Percentiles rank a stretch among this genome's conserved stretches.
These are phyloP conservation scores for Cladosporium sp. DNA, from an alignment of 2,329 filamentous ascomycete genomes.

Conservation along the genomic window DNA sequence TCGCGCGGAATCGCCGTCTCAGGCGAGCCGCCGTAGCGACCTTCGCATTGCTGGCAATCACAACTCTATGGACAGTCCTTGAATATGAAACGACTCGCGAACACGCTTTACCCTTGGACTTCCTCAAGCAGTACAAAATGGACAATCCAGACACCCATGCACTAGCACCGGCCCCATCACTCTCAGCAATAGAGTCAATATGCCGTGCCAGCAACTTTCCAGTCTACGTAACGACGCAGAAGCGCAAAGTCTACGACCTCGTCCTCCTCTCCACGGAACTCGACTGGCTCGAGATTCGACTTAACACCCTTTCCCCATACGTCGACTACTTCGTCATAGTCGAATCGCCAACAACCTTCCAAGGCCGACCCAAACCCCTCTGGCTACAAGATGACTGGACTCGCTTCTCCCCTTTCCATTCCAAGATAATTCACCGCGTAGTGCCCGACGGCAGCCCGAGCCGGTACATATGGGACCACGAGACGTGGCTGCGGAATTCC, in stretches of 20 bases:
- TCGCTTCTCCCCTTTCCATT: conserved; percentile 9
- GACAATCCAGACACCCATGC: not conserved
- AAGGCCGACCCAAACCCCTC: conserved; percentile 6
- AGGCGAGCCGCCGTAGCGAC: not conserved
- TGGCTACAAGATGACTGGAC: conserved; percentile 9
- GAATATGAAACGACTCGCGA: not conserved
- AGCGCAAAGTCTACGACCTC: conserved; percentile 57
- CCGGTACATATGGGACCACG: conserved; percentile 13
- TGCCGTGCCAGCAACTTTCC: conserved; percentile 18
- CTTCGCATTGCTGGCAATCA: not conserved
- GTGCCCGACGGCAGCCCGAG: conserved; percentile 12
- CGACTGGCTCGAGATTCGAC: conserved; percentile 62
- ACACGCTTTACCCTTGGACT: not conserved
- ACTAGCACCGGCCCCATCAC: no score
- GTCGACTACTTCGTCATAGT: conserved; percentile 15
- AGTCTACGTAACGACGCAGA: conserved; percentile 5
- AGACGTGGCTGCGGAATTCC: conserved; percentile 13
- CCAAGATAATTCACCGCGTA: conserved; percentile 12
- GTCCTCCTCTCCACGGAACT: conserved; percentile 61
- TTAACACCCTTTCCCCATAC: conserved; percentile 51
- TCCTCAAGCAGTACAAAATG: no score
- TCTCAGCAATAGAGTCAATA: no score
- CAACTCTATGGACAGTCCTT: not conserved
- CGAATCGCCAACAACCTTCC: conserved; percentile 15
- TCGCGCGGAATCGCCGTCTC: not conserved